These are phyloP conservation scores for Chamaecrista fasciculata DNA, from an alignment of 306 rosid genomes.

Conservation along the genomic window DNA sequence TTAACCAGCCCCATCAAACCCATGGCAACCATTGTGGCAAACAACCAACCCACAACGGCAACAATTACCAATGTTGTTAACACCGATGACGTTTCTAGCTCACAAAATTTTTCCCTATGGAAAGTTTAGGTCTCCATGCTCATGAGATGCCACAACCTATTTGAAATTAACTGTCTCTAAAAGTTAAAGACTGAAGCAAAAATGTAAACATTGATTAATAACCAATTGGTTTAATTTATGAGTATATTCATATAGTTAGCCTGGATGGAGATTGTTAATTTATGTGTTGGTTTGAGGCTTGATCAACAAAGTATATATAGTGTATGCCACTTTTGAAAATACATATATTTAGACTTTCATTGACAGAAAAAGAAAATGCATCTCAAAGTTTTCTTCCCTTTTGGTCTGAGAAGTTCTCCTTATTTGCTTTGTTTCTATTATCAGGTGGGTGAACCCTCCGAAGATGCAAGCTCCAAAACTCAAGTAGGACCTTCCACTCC, in stretches of 20 bases:
- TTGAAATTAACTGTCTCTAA: too few species aligned
- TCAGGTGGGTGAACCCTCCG: slow-evolving; percentile 58
- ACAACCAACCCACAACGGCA: too few species aligned
- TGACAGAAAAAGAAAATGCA: neutral
- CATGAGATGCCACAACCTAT: too few species aligned
- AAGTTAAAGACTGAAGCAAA: too few species aligned
- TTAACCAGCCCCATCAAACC: too few species aligned
- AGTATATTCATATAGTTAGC: neutral
- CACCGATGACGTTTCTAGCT: too few species aligned
- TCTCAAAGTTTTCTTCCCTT: neutral
- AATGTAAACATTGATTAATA: neutral
- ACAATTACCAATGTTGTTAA: too few species aligned
- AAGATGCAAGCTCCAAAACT: slow-evolving; percentile 31
- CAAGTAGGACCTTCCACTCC: slow-evolving; percentile 34
- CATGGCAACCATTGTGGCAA: too few species aligned
- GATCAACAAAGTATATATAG: neutral
- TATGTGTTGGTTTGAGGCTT: neutral
- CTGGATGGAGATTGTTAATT: too few species aligned
- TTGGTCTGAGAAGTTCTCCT: slow-evolving; percentile 12
- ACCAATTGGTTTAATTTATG: neutral
- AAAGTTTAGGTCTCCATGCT: too few species aligned
- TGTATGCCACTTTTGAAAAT: neutral
- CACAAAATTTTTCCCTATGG: too few species aligned
- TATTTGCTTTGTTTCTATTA: slow-evolving; percentile 19
- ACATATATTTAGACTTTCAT: neutral